phyloP scores from a whole-genome alignment of 352 stramenopile genomes.

The Pythium inflatum region DNA sequence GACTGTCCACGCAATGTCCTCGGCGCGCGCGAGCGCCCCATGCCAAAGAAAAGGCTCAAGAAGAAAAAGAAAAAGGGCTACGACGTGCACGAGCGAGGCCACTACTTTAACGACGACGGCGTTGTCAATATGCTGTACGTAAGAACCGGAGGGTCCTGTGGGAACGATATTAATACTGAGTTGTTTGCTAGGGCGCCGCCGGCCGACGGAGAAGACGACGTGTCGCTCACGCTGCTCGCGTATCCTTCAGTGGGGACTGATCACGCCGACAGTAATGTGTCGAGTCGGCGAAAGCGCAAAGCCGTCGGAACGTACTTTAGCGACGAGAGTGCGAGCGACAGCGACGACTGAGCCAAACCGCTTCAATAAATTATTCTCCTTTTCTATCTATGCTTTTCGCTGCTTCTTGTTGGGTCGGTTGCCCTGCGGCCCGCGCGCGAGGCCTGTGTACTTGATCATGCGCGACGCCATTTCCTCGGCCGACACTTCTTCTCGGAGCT shows the following conservation, averaged over 20 bases:
- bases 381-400: slow-evolving; percentile 44
- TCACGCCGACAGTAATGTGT: not conserved
- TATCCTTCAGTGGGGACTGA: slow-evolving; percentile 42
- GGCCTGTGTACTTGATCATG: slow-evolving; percentile 86
- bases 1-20: slow-evolving; percentile 85
- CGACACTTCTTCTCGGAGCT: slow-evolving; percentile 79
- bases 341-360: slow-evolving; percentile 31
- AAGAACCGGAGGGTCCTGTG: not conserved
- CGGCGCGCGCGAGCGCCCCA: slow-evolving; percentile 65
- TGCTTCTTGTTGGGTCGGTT: slow-evolving; percentile 59
- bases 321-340: slow-evolving; percentile 75
- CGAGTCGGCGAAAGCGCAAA: slow-evolving; percentile 22
- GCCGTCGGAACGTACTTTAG: slow-evolving; percentile 72
- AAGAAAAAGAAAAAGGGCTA: slow-evolving; percentile 75
- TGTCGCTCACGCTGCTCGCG: slow-evolving; percentile 73
- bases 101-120: slow-evolving; percentile 76
- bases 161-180: not conserved
- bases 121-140: slow-evolving; percentile 71
- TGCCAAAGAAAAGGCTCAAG: slow-evolving; percentile 50
- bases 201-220: slow-evolving; percentile 48
- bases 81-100: slow-evolving; percentile 53
- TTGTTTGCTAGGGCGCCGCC: slow-evolving; percentile 46
- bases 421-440: slow-evolving; percentile 44
- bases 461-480: slow-evolving; percentile 80
- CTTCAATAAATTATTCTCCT: slow-evolving; percentile 40